These are phyloP conservation scores for Dictyostelium brefeldianum DNA, from an alignment of 78 protist species.

Conservation along the genomic window DNA sequence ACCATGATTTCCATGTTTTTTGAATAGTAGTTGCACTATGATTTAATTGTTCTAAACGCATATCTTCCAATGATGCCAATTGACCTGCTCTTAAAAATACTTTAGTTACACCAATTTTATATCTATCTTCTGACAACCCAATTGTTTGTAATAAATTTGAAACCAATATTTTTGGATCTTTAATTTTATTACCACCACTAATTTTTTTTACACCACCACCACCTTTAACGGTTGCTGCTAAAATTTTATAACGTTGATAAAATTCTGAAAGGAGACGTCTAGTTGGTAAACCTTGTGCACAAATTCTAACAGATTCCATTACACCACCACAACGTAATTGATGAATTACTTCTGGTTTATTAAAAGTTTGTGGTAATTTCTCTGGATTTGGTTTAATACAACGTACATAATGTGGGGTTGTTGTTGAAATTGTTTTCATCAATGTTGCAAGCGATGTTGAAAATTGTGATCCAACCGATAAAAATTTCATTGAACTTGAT, in stretches of 20 bases:
- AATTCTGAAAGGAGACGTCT: conserved; percentile 44
- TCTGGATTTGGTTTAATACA: conserved; percentile 93
- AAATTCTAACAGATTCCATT: conserved; percentile 81
- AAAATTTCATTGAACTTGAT: conserved; percentile 42
- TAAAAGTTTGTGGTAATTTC: conserved; percentile 71
- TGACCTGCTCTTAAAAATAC: conserved; percentile 84
- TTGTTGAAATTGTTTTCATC: conserved; percentile 80
- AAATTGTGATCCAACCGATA: conserved; percentile 71
- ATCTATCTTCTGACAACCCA: conserved; percentile 49
- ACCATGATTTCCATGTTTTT: conserved; percentile 30
- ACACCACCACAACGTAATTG: conserved; percentile 88
- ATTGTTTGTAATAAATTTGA: conserved; percentile 13
- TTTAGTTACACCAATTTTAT: conserved; percentile 74
- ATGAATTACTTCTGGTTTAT: conserved; percentile 64
- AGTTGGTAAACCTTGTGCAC: conserved; percentile 85
- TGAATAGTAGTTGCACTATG: conserved; percentile 66
- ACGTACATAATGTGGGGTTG: conserved; percentile 92
- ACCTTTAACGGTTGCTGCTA: conserved; percentile 1
- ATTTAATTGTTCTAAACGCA: conserved; percentile 41
- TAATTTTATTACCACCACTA: not conserved
- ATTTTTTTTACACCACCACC: not conserved
- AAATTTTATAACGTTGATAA: conserved; percentile 64
- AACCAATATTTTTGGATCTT: conserved; percentile 52
- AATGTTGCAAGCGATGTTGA: conserved; percentile 61
- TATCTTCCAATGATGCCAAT: conserved; percentile 73